Base-by-base conservation (phyloP, 345 rosid species). In the Sonneratia alba region DNA sequence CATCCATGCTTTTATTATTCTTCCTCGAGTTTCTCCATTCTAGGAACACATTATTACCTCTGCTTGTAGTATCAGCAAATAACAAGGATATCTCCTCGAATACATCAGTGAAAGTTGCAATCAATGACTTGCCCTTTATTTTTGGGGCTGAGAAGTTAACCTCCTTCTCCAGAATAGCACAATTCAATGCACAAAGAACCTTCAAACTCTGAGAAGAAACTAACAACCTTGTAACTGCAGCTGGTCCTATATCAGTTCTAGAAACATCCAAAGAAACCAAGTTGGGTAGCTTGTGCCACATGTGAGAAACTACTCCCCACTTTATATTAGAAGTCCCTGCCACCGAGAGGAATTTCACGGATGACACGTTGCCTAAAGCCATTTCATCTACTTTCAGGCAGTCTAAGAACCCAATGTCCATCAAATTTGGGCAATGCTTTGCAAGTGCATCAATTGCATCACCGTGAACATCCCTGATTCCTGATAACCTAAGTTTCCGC, bases 261-360 rank as follows among this genome's bases (percentile, higher is more conserved):
- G 97, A 91, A 70, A 91, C 97, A 85, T 91, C 97, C 77, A 91
- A 79, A 64, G 87, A 84, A 21, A 73, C 66, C 76, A 91, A 79
- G 38, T 83, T 85, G 42, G 97, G 95, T 66, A 91, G 88, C 78
- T 80, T 86, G 77, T 80, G 81, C 97, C 95, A 91, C 65, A 67
- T 64, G 43, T 79, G 78, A 4, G 95, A 85, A 67, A 87, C 90
- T 59, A 83, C 78, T 3, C 78, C 80, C 97, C 97, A 91, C 71
- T 86, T 87, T 76, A 89, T 81, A 81, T 84, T 89, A 66, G 90
- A 85, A 27, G 97, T 87, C 77, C 97, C 97, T 19, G 97, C 89
- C 72, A 91, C 87, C 42, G 97, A 87, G 61, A 91, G 90, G 65
- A 83, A 86, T 9, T 79, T 71, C 75, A 89, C 78, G 22, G 97